Conservation (phyloP, 176 grass and related monocot genomes). For the Canna indica region DNA sequence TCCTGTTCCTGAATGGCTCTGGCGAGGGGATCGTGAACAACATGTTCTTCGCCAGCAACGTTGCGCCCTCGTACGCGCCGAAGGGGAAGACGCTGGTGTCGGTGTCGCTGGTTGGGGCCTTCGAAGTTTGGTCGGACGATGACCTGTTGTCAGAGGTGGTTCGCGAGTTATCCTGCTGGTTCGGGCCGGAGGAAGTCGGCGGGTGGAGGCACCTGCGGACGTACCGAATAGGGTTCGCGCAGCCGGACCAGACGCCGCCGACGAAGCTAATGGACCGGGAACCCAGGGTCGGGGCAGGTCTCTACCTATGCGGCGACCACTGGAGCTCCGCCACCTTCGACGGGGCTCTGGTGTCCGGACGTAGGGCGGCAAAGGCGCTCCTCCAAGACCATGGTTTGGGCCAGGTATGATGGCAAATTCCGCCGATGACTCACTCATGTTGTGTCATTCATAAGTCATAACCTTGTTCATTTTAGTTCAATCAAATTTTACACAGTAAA, state of each 20-base stretch:
- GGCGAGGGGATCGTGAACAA: conserved; percentile 92
- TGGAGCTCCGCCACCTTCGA: conserved; percentile 92
- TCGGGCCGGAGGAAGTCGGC: conserved; percentile 40
- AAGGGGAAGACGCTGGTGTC: conserved; percentile 64
- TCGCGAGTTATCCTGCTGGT: conserved; percentile 61
- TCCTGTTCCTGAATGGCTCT: conserved; percentile 84
- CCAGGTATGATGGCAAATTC: not conserved
- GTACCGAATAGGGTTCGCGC: conserved; percentile 85
- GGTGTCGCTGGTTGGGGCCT: conserved; percentile 59
- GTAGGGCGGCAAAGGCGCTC: conserved; percentile 61
- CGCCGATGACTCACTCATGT: not conserved
- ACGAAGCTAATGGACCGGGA: conserved; percentile 47
- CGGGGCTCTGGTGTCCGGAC: conserved; percentile 68
- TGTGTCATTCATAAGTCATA: no score
- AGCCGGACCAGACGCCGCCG: conserved; percentile 88
- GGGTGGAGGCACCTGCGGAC: conserved; percentile 72
- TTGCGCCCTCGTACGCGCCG: conserved; percentile 80
- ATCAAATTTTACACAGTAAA: no score
- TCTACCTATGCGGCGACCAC: conserved; percentile 88
- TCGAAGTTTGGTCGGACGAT: conserved; percentile 35
- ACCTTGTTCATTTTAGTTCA: no score
- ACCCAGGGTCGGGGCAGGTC: conserved; percentile 35
- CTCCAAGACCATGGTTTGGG: conserved; percentile 19
- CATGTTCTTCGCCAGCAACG: conserved; percentile 96
- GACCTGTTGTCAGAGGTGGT: conserved; percentile 57